Percentiles rank a stretch among this genome's conserved stretches.
These are phyloP conservation scores for Babesia divergens DNA, from an alignment of 169 alveolate genomes.

Conservation along the genomic window DNA sequence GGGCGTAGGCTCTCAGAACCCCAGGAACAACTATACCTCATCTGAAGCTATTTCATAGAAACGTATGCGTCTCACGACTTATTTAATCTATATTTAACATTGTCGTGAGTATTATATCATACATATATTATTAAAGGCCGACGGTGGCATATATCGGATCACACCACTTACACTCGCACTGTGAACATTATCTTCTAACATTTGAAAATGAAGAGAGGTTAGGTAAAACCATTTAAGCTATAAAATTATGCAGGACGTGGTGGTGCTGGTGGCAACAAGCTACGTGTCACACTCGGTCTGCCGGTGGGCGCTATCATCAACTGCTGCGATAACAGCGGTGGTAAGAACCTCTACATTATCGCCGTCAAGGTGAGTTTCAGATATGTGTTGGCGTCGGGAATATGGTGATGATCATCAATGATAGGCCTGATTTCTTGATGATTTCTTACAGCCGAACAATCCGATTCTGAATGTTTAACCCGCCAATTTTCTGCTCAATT, in stretches of 20 bases:
- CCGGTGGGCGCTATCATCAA: conserved; percentile 97
- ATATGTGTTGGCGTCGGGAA: not conserved
- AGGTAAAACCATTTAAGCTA: not conserved
- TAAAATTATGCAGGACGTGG: conserved; percentile 66
- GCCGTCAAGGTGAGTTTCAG: conserved; percentile 87
- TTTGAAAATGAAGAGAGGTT: conserved; percentile 64
- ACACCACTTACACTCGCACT: conserved; percentile 14
- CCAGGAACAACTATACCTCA: not conserved
- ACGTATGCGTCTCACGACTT: too few relatives aligned
- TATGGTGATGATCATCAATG: conserved; percentile 30
- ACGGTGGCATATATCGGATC: not conserved
- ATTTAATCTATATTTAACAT: too few relatives aligned
- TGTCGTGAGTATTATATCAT: too few relatives aligned
- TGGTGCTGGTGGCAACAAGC: conserved; percentile 77
- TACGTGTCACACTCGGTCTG: conserved; percentile 91
- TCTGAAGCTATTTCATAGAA: too few relatives aligned
- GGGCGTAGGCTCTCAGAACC: not conserved
- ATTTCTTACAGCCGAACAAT: conserved; percentile 44
- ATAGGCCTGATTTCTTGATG: conserved; percentile 52
- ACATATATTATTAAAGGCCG: too few relatives aligned
- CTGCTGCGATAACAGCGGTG: conserved; percentile 99
- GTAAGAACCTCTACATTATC: conserved; percentile 94
- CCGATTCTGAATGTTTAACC: conserved; percentile 24
- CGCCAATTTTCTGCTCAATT: not conserved
- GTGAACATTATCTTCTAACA: not conserved